A percentile compares a stretch with the other conserved stretches of the same genome.
These are phyloP conservation scores for Hypoxylon rickii DNA, from an alignment of 495 filamentous ascomycete genomes.

Conservation along the genomic window DNA sequence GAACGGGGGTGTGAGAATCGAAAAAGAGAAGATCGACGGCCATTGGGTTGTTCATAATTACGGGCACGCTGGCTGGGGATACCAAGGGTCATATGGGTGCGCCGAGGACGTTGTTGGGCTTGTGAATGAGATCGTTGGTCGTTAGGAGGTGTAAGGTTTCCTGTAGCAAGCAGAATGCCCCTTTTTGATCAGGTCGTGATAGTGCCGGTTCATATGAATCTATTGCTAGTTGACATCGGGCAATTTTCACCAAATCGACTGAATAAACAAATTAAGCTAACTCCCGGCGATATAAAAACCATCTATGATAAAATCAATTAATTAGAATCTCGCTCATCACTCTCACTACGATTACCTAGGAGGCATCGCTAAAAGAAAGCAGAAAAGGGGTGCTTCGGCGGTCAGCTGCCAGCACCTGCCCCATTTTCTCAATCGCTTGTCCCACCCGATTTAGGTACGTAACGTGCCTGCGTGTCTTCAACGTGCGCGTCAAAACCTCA, in stretches of 20 bases:
- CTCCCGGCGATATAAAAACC: too few relatives aligned
- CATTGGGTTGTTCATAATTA: conserved; percentile 91
- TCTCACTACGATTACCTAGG: too few relatives aligned
- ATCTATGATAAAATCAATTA: too few relatives aligned
- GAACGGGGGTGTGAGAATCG: conserved; percentile 75
- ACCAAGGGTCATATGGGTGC: conserved; percentile 88
- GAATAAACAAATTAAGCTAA: neutral
- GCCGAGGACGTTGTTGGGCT: conserved; percentile 69
- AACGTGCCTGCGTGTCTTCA: conserved; percentile 15
- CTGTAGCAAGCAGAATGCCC: too few relatives aligned
- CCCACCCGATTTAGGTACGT: too few relatives aligned
- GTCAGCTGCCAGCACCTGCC: conserved; percentile 1
- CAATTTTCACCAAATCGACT: too few relatives aligned
- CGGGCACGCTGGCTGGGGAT: conserved; percentile 91
- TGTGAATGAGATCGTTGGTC: conserved; percentile 61
- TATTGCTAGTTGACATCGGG: too few relatives aligned
- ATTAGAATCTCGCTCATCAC: too few relatives aligned
- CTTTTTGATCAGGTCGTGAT: too few relatives aligned
- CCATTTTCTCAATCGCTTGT: neutral
- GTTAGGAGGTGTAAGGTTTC: conserved; percentile 12
- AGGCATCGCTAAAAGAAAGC: too few relatives aligned
- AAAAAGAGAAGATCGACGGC: conserved; percentile 75
- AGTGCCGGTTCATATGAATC: too few relatives aligned
- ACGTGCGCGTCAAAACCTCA: conserved; percentile 4
- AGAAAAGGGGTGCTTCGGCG: too few relatives aligned